Conservation (phyloP, 768 basidiomycete genomes). For the Tylopilus intermedius region DNA sequence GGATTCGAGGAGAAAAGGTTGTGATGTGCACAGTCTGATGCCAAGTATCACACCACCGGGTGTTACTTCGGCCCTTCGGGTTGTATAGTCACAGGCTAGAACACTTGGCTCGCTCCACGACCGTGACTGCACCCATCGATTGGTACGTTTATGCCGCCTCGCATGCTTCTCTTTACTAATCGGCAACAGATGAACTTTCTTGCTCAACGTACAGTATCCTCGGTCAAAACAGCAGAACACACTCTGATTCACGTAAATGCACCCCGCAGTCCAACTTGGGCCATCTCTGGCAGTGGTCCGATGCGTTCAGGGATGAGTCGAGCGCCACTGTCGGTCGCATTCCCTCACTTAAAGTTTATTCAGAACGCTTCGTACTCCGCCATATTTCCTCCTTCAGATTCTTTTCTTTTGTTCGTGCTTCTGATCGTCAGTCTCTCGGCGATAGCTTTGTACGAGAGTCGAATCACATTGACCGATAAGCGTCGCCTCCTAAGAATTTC, state of each 20-base stretch:
- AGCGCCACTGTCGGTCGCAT: not conserved
- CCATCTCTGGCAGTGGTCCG: not conserved
- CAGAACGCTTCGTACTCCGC: not conserved
- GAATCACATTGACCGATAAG: slow-evolving; percentile 8
- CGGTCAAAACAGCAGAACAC: not conserved
- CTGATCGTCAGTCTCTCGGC: slow-evolving; percentile 8
- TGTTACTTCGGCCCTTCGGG: no score
- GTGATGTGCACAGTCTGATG: not conserved
- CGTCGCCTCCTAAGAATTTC: slow-evolving; percentile 14
- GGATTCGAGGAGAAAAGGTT: not conserved
- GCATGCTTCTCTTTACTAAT: not conserved
- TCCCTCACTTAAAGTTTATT: not conserved
- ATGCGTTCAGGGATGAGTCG: not conserved
- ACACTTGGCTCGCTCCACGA: not conserved
- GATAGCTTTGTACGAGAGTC: not conserved
- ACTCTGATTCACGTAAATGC: slow-evolving; percentile 6
- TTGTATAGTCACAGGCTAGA: not conserved
- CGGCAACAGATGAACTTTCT: not conserved
- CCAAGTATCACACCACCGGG: no score
- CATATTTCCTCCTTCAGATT: not conserved
- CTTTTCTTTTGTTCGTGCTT: slow-evolving; percentile 10
- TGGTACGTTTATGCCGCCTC: not conserved
- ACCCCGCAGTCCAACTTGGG: no score
- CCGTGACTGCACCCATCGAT: not conserved
- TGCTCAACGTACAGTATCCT: not conserved